Evolutionary conservation across 768 basidiomycete genomes (phyloP).

Genomic region (Russula olivacea): DNA sequence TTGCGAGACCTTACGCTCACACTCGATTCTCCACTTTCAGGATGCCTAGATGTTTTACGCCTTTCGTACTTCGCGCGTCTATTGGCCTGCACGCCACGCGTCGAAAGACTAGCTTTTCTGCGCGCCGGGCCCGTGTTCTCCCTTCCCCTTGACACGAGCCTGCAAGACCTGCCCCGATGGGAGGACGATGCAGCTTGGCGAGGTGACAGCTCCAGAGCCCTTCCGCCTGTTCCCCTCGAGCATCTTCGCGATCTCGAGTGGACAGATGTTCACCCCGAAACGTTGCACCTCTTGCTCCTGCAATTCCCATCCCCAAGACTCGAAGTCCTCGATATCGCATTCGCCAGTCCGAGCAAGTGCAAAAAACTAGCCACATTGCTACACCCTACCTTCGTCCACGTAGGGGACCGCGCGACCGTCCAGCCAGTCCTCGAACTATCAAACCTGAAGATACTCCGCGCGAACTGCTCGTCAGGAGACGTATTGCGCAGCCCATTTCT

Average conservation of each 20-base stretch:
- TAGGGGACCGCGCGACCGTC: background rate
- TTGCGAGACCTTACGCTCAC: slow-evolving; percentile 20
- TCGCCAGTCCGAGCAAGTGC: slow-evolving; percentile 14
- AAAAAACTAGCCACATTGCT: slow-evolving; percentile 4
- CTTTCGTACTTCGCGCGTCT: slow-evolving; percentile 17
- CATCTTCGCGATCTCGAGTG: slow-evolving; percentile 21
- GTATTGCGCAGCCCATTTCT: slow-evolving; percentile 20
- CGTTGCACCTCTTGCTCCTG: slow-evolving; percentile 9
- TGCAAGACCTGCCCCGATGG: background rate
- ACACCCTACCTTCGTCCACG: slow-evolving; percentile 5
- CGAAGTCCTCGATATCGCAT: slow-evolving; percentile 15
- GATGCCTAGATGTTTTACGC: slow-evolving; percentile 6
- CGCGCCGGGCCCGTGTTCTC: slow-evolving; percentile 16
- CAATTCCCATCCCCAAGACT: slow-evolving; percentile 16
- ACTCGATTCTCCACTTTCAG: background rate
- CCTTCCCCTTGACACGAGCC: slow-evolving; percentile 1
- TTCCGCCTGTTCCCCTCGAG: slow-evolving; percentile 18
- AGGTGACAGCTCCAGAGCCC: background rate
- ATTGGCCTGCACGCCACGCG: slow-evolving; percentile 14
- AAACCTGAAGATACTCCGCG: slow-evolving; percentile 15
- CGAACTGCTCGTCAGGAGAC: slow-evolving; percentile 15
- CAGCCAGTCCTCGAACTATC: slow-evolving; percentile 13
- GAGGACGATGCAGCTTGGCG: slow-evolving; percentile 11
- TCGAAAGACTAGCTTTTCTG: slow-evolving; percentile 15
- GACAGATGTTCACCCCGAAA: slow-evolving; percentile 17